Evolutionary conservation across 2,329 filamentous ascomycete genomes (phyloP), one percentile per base, ranked within the genome.

Genomic region (Emmonsiellopsis sp.): DNA sequence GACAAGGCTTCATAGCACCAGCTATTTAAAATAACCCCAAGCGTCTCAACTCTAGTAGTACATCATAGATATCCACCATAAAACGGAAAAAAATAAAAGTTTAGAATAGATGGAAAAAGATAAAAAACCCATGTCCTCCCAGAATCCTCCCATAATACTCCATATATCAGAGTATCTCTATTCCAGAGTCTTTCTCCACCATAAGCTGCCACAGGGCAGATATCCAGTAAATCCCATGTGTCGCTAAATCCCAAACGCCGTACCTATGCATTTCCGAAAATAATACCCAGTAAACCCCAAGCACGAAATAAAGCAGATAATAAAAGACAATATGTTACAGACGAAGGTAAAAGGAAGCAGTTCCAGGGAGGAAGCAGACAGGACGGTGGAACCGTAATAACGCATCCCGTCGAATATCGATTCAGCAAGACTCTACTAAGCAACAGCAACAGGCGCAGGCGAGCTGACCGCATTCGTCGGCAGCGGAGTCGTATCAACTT

Each of bases 401-500:
- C 35, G 13, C 20, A 38, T 38, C 35, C 35, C 5, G 9, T 38
- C 35, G 35, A 38, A 3, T 38, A 66, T 59, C 62, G 51, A 66
- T 68, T 63, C 35, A 55, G 31, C n/a, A 59, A 41, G 13, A 57
- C 34, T 42, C 60, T n/a, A n/a, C n/a, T 65, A 70, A 37, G 70
- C 70, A 45, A 69, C 65, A 57, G 73, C 66, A 35, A 68, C 67
- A 20, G 76, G 75, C 50, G 75, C 74, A 11, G 80, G 80, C 42
- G 80, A 80, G 61, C 76, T 79, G 15, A 74, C 71, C 41, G 71
- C 65, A 55, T 75, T 73, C 11, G 73, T 69, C 13, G 73, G 67
- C 50, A 73, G 68, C 8, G 71, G 67, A 10, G 76, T 75, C 47
- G 74, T 67, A 57, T 73, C 69, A 34, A 73, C 72, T 37, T 76